Evolutionary conservation across 2,329 filamentous ascomycete genomes (phyloP), one percentile per base, ranked within the genome.

Genomic region (Fusarium praegraminearum): DNA sequence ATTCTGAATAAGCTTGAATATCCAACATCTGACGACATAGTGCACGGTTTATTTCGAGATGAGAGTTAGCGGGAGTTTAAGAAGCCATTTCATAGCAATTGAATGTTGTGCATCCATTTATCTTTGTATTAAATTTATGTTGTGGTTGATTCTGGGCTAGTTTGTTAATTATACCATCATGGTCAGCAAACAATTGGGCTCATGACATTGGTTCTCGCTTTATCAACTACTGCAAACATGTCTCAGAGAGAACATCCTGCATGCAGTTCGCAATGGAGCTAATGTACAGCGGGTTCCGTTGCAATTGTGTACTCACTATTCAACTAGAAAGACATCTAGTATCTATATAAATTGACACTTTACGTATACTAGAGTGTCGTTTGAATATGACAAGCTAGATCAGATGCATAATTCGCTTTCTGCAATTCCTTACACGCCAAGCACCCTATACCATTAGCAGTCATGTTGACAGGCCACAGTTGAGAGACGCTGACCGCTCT

Each of bases 11-110:
- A 51, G 26, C 13, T 47, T 54, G 41, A 36, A 66, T 36, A 16
- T 45, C 38, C 22, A 45, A 61, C 32, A 10, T 61, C 65, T 32
- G 9, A 49, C 16, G 9, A 40, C 22, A 41, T 44, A 55, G 46
- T 47, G 49, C 22, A 61, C n/a, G 11, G 22, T 65, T 35, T 54
- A 20, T 49, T 61, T 45, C 35, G 22, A 40, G 57, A 47, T 41
- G 59, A 55, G 51, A 33, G 58, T 55, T 65, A 57, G 63, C 63
- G 46, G 67, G 67, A 70, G 67, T 71, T 68, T 51, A 55, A 67
- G 54, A 65, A 65, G 41, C 44, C 47, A 20, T 52, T 62, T 28
- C 20, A 59, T 40, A 52, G 36, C 26, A 54, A 60, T 41, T 30
- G 22, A 30, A 52, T 52, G 30, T n/a, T 52, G 35, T 41, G 49